Base-by-base conservation (phyloP, 208 protist species). In the Naegleria fowleri region DNA sequence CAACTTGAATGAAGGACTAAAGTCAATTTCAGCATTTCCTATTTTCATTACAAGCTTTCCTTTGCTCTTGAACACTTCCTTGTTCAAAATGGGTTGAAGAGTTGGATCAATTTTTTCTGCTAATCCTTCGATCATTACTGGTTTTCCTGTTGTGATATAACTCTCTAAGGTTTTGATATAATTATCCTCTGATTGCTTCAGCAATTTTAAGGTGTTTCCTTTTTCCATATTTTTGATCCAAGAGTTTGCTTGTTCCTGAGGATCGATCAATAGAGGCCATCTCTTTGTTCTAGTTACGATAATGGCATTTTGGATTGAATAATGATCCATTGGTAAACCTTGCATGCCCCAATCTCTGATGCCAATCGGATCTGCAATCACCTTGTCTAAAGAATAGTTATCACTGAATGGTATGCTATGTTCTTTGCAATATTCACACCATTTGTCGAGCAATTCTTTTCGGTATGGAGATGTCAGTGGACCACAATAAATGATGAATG, bases 291-390 rank as follows among this genome's bases (percentile, higher is more conserved):
- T 93, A 13, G 95, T 92, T 19, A 97, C 97, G 33, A 98, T 95
- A 92, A 98, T 98, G 51, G 97, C 98, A 92, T 98, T 99, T 92
- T 99, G 97, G 4, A 98, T 97, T 39, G 97, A 99, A 75, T 92
- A 58, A 25, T 22, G 7, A 43, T 92, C 92, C n/a, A 96, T 97
- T 51, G 98, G 98, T 39, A 99, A 94, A 0, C 97, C 97, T 92
- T 97, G 96, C 51, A 99, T 97, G 90, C 98, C 96, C 98, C 98
- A 99, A 86, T 97, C 97, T 11, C 98, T 95, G n/a, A 97, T 98
- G 92, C 97, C 95, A 52, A 99, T 95, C 25, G 97, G 97, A 92
- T 99, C 97, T 75, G 96, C 96, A 2, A 99, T 94, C 19, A 96
- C 96, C 29, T 91, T 92, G 36, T 92, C 93, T 0, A 99, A 94